Evolutionary conservation across 1,139 yeast species (phyloP), one percentile per base, ranked within the genome.

Genomic region (Pichia terricola): DNA sequence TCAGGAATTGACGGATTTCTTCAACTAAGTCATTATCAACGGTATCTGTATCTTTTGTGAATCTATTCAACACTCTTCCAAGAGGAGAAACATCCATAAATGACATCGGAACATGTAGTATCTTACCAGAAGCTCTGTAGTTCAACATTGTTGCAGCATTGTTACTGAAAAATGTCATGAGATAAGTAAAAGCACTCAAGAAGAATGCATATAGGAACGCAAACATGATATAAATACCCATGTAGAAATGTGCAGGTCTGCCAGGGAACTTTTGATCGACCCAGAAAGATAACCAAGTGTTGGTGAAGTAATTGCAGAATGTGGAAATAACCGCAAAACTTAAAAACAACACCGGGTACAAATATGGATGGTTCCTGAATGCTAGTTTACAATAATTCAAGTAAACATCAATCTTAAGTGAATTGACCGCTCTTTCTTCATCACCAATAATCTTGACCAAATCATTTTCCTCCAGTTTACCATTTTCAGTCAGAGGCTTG

Each of bases 81-180:
- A 75, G 67, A 9, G 83, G 83, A 0, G 81, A 76, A 16, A 72
- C 65, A 59, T 78, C 84, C 68, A 77, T 68, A 53, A 68, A 77
- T 28, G 73, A 58, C 79, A 76, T 74, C 37, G 82, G 82, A 2
- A 77, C 71, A 51, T 69, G 71, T 49, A 88, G 62, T n/a, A 88
- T 69, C 40, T 72, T 72, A 38, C 72, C 62, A 35, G 81, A 68
- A 0, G 95, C 91, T 47, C 58, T 59, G 41, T 76, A 56, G 52
- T 70, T 70, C 43, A 73, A 53, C 28, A 63, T 60, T 47, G 54
- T 62, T 25, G 73, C 63, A 4, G 76, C 64, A 22, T 59, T 62
- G 44, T 76, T 72, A 53, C 75, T 71, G 62, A 79, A 65, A 52
- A 69, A 75, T 53, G 75, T 60, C 35, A 75, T 68, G 52, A 79